Percentiles rank a stretch among this genome's conserved stretches.
phyloP scores from a whole-genome alignment of 2,329 filamentous ascomycete genomes.

The Epichloe bromicola region DNA sequence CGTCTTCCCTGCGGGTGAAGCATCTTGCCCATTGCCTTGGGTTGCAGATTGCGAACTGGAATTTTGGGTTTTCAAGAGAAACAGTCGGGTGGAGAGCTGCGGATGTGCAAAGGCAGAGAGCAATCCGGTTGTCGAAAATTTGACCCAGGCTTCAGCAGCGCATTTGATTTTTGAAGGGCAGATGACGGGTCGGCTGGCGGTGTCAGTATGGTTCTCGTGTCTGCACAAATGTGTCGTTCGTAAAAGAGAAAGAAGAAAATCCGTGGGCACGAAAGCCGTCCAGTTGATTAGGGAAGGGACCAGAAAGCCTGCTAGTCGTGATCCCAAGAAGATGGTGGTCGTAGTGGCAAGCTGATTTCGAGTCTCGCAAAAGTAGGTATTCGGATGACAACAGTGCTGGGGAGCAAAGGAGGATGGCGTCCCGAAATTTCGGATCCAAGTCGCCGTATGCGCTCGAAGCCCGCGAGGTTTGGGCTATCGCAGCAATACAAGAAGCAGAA shows the following conservation, averaged over 20 bases:
- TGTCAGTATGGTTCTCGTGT: background rate
- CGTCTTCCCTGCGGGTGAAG: constrained; percentile 18
- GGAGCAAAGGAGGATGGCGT: background rate
- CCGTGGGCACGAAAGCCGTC: background rate
- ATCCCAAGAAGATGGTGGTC: background rate
- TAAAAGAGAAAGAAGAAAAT: background rate
- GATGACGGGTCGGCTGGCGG: background rate
- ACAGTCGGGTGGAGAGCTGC: background rate
- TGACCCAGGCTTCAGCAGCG: background rate
- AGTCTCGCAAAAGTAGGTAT: too few relatives aligned
- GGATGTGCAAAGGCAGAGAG: background rate
- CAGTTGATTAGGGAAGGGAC: background rate
- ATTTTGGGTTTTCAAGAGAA: background rate
- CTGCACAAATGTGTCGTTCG: background rate
- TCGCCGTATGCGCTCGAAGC: background rate
- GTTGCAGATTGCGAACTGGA: background rate
- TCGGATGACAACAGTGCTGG: background rate
- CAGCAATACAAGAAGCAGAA: background rate
- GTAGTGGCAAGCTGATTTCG: background rate
- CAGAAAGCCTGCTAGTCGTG: constrained; percentile 4
- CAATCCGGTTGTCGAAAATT: background rate
- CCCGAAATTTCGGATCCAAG: background rate
- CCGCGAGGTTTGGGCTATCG: too few relatives aligned
- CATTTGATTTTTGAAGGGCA: background rate
- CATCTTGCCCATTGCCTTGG: constrained; percentile 18